These are phyloP conservation scores for Quercus mongolica DNA, from an alignment of 306 rosid genomes.

Conservation along the genomic window DNA sequence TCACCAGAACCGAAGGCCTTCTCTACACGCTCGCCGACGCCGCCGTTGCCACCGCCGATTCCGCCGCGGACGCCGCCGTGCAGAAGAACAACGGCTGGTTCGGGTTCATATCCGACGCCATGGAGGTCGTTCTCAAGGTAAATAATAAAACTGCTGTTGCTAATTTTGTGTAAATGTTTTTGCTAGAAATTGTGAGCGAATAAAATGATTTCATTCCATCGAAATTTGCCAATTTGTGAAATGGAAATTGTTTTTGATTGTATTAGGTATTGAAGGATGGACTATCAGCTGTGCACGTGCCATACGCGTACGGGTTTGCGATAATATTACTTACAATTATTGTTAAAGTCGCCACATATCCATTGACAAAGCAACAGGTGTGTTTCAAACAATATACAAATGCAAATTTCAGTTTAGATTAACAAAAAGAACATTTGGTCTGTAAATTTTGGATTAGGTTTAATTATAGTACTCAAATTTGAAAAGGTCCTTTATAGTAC, in stretches of 20 bases:
- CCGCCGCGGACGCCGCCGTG: conserved; percentile 36
- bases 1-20: conserved; percentile 61
- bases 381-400: not conserved
- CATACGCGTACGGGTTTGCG: conserved; percentile 92
- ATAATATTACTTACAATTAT: conserved; percentile 84
- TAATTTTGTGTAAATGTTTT: not conserved
- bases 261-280: conserved; percentile 82
- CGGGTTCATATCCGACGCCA: conserved; percentile 80
- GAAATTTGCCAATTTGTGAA: not conserved
- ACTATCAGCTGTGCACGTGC: conserved; percentile 76
- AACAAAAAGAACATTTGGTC: too few species aligned
- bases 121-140: conserved; percentile 95
- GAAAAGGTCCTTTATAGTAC: too few species aligned
- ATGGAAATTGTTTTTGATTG: not conserved
- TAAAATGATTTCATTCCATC: not conserved
- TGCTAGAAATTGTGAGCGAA: not conserved
- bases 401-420: not conserved
- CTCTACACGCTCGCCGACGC: conserved; percentile 93
- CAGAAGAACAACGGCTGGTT: conserved; percentile 98
- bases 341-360: conserved; percentile 76
- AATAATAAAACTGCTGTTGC: not conserved
- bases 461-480: not conserved
- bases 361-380: conserved; percentile 98
- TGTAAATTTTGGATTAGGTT: not conserved
- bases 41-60: conserved; percentile 53